These are phyloP conservation scores for Phaeosphaeriaceae sp. DNA, from an alignment of 2,329 filamentous ascomycete species.

Conservation along the genomic window DNA sequence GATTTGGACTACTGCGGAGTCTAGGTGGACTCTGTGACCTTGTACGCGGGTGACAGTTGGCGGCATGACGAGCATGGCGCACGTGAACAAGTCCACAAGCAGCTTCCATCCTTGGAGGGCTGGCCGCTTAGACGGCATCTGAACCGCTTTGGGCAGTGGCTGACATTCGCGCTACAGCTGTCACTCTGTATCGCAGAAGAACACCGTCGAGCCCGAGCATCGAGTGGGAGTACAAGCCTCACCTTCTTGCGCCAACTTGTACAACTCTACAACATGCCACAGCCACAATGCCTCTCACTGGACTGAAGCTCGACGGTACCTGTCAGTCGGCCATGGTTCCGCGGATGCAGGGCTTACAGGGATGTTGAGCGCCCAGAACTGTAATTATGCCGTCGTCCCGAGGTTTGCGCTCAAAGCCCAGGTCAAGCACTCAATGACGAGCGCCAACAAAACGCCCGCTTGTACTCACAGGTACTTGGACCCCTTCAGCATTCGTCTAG, in stretches of 20 bases:
- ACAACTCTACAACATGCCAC: neutral
- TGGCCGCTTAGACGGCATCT: neutral
- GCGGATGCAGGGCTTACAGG: conserved; percentile 1
- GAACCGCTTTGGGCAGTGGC: neutral
- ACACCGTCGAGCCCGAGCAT: neutral
- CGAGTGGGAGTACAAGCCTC: neutral
- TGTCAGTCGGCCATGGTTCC: neutral
- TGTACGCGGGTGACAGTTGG: neutral
- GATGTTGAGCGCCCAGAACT: neutral
- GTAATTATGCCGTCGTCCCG: no score
- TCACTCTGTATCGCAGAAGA: neutral
- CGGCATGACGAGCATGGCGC: conserved; percentile 3
- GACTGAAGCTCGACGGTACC: neutral
- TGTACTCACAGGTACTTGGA: neutral
- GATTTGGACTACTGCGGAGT: neutral
- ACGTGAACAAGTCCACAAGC: conserved; percentile 1
- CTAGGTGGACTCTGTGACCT: neutral
- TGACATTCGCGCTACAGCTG: neutral
- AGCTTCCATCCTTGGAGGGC: neutral
- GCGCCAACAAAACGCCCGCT: neutral
- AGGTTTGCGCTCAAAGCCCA: no score
- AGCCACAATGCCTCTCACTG: neutral
- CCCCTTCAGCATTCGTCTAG: neutral
- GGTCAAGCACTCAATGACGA: conserved; percentile 1
- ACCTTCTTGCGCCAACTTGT: neutral